Percentiles rank a stretch among this genome's conserved stretches.
phyloP scores from a whole-genome alignment of 805 yeast species.

The Cyberlindnera mississippiensis region DNA sequence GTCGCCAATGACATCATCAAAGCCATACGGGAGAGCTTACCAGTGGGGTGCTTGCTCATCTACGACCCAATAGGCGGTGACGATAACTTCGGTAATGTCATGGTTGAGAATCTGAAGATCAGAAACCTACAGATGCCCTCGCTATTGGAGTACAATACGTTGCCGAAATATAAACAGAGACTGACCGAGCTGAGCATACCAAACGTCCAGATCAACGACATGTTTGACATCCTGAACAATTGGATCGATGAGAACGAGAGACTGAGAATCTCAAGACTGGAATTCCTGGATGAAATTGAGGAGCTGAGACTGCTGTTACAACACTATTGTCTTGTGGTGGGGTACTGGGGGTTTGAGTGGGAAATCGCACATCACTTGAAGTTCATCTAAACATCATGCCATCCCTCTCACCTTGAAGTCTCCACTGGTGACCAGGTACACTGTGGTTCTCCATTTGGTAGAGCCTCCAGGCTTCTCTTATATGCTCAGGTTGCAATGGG shows the following conservation, averaged over 20 bases:
- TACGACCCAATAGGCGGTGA: slow-evolving; percentile 60
- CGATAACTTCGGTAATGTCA: slow-evolving; percentile 49
- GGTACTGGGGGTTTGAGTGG: slow-evolving; percentile 25
- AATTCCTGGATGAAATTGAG: slow-evolving; percentile 57
- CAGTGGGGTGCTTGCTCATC: slow-evolving; percentile 35
- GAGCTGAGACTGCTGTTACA: slow-evolving; percentile 47
- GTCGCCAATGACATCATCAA: slow-evolving; percentile 38
- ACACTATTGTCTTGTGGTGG: slow-evolving; percentile 46
- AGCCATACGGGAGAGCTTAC: slow-evolving; percentile 28
- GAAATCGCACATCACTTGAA: too few relatives aligned
- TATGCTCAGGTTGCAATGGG: slow-evolving; percentile 79
- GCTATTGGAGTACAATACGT: slow-evolving; percentile 35
- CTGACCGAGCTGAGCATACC: slow-evolving; percentile 14
- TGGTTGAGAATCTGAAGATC: slow-evolving; percentile 46
- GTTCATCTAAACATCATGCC: slow-evolving; percentile 62
- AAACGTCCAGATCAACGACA: slow-evolving; percentile 16
- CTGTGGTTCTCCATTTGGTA: slow-evolving; percentile 64
- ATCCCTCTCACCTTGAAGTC: slow-evolving; percentile 66
- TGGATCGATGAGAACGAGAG: slow-evolving; percentile 37
- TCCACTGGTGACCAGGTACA: slow-evolving; percentile 61
- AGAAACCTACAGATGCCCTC: slow-evolving; percentile 43
- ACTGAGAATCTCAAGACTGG: slow-evolving; percentile 40
- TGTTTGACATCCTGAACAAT: slow-evolving; percentile 33
- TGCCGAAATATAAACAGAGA: slow-evolving; percentile 23
- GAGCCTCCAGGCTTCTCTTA: slow-evolving; percentile 84